Conservation (phyloP, 176 grass and related monocot species). For the Carex pumila region DNA sequence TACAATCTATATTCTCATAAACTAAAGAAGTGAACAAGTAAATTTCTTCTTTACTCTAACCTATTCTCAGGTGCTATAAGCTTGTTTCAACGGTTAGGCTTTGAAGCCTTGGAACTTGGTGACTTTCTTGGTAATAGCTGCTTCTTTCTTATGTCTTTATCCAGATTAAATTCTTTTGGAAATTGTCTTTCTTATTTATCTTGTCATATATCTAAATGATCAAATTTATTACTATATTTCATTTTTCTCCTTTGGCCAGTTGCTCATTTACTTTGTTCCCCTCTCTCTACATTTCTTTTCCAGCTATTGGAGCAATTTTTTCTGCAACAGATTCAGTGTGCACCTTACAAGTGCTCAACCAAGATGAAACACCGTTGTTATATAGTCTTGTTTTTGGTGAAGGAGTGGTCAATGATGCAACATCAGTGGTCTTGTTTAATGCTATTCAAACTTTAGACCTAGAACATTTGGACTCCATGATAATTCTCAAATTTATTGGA, state of each 20-base stretch:
- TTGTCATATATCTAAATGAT: neutral
- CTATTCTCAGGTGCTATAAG: slow-evolving; percentile 50
- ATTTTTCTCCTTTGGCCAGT: neutral
- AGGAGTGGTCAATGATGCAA: slow-evolving; percentile 98
- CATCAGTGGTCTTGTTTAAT: slow-evolving; percentile 89
- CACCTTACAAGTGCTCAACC: slow-evolving; percentile 92
- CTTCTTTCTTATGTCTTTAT: neutral
- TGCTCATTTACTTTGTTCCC: slow-evolving; percentile 8
- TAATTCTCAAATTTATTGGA: slow-evolving; percentile 45
- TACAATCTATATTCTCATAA: neutral
- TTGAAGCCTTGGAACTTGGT: slow-evolving; percentile 63
- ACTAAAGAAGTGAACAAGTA: neutral
- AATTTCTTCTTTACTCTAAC: neutral
- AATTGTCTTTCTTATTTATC: neutral
- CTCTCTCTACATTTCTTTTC: slow-evolving; percentile 21
- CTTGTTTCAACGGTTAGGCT: slow-evolving; percentile 55
- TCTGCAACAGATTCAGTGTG: slow-evolving; percentile 93
- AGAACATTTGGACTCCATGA: slow-evolving; percentile 27
- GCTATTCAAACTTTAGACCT: slow-evolving; percentile 76
- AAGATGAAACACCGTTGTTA: slow-evolving; percentile 89
- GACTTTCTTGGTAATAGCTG: slow-evolving; percentile 65
- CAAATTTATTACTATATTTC: neutral
- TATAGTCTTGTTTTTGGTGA: slow-evolving; percentile 97
- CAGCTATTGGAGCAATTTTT: slow-evolving; percentile 94
- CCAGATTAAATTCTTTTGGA: neutral